A percentile compares a stretch with the other conserved stretches of the same genome.
Conservation (phyloP, 768 basidiomycete genomes). For the Leccinum uliginosum region DNA sequence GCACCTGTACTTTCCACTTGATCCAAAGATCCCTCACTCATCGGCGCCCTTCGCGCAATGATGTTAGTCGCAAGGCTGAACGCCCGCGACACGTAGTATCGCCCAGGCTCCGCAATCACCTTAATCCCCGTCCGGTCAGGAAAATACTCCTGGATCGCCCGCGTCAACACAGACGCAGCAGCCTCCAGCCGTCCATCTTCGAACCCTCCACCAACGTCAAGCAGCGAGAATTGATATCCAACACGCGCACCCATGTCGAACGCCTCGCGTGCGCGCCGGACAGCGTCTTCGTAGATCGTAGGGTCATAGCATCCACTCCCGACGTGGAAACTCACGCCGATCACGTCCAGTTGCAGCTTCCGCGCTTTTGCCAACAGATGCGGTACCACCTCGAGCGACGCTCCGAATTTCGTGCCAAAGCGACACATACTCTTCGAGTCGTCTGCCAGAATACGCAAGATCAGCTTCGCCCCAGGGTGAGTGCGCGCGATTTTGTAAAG, state of each 20-base stretch:
- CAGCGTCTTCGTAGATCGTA: constrained; percentile 82
- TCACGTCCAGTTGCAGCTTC: constrained; percentile 76
- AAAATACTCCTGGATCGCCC: constrained; percentile 76
- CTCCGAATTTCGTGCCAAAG: constrained; percentile 96
- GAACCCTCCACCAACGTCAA: constrained; percentile 97
- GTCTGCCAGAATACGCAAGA: constrained; percentile 96
- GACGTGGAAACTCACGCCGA: constrained; percentile 97
- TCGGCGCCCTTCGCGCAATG: constrained; percentile 78
- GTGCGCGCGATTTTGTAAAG: constrained; percentile 84
- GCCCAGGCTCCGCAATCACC: constrained; percentile 93
- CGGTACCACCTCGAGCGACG: constrained; percentile 76
- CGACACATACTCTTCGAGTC: constrained; percentile 93
- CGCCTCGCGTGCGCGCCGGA: constrained; percentile 72
- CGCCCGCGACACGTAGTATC: constrained; percentile 89
- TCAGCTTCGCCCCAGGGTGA: constrained; percentile 79
- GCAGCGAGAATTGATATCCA: constrained; percentile 77
- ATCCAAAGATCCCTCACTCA: constrained; percentile 31
- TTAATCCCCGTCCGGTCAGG: constrained; percentile 63
- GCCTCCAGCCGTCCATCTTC: constrained; percentile 82
- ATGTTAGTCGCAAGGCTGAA: constrained; percentile 92
- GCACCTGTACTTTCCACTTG: constrained; percentile 12
- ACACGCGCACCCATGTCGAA: constrained; percentile 83
- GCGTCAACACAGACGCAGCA: constrained; percentile 65
- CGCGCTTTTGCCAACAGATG: constrained; percentile 74
- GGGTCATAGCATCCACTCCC: constrained; percentile 97